Conservation (phyloP, 2,329 filamentous ascomycete species). For the Pseudogymnoascus sp. region DNA sequence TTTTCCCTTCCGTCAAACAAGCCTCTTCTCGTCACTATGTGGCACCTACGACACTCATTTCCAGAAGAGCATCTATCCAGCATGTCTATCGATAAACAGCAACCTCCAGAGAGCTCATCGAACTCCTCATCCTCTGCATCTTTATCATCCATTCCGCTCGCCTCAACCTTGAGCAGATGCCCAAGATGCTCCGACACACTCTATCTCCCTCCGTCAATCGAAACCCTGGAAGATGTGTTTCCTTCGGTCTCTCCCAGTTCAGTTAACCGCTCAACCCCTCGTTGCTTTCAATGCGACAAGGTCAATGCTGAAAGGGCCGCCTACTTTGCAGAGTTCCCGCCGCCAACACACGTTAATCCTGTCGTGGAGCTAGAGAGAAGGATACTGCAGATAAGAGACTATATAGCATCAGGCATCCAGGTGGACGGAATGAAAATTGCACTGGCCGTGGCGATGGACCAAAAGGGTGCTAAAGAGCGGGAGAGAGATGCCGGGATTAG, state of each 20-base stretch:
- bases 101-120: background rate
- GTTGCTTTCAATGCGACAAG: background rate
- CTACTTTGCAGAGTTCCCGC: background rate
- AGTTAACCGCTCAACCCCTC: background rate
- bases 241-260: background rate
- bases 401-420: background rate
- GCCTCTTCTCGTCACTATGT: background rate
- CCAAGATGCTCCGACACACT: background rate
- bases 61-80: background rate
- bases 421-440: background rate
- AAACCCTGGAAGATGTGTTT: background rate
- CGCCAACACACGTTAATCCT: background rate
- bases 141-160: background rate
- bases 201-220: background rate
- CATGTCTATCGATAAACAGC: background rate
- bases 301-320: background rate
- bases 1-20: background rate
- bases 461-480: background rate
- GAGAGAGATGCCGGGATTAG: background rate
- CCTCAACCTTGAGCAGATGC: background rate
- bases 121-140: background rate
- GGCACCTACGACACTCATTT: background rate
- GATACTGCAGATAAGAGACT: background rate
- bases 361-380: background rate
- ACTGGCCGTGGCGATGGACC: background rate